These are phyloP conservation scores for Saccharomycopsis synnaedendra DNA, from an alignment of 805 yeast species.

Conservation along the genomic window DNA sequence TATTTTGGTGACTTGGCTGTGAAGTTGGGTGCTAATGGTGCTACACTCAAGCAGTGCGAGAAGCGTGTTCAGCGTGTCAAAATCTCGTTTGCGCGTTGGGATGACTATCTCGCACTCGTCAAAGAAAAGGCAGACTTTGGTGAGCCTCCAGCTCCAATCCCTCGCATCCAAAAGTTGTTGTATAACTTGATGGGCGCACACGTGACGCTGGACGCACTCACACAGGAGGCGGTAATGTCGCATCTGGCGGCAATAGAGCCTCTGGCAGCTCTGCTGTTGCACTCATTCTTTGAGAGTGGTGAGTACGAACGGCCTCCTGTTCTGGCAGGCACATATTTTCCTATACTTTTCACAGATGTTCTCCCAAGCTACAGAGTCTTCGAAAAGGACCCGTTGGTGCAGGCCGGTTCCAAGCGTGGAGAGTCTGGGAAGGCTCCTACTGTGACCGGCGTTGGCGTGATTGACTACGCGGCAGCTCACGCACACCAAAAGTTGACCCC, in stretches of 20 bases:
- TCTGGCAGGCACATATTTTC: slow-evolving; percentile 49
- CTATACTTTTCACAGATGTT: slow-evolving; percentile 51
- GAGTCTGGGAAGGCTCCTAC: slow-evolving; percentile 1
- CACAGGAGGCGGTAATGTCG: slow-evolving; percentile 46
- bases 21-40: slow-evolving; percentile 21
- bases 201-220: slow-evolving; percentile 29
- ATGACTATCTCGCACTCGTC: slow-evolving; percentile 46
- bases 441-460: slow-evolving; percentile 14
- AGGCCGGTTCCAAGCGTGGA: slow-evolving; percentile 28
- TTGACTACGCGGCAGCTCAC: slow-evolving; percentile 5
- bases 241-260: slow-evolving; percentile 58
- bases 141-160: slow-evolving; percentile 19
- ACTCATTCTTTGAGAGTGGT: slow-evolving; percentile 6
- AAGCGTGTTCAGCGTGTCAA: slow-evolving; percentile 55
- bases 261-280: slow-evolving; percentile 23
- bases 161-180: slow-evolving; percentile 29
- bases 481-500: slow-evolving; percentile 2
- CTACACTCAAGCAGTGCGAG: slow-evolving; percentile 43
- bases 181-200: slow-evolving; percentile 36
- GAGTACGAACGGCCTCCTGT: slow-evolving; percentile 20
- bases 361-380: slow-evolving; percentile 47
- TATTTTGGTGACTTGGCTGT: slow-evolving; percentile 81
- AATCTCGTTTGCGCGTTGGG: slow-evolving; percentile 76
- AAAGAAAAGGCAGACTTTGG: slow-evolving; percentile 29
- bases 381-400: slow-evolving; percentile 38